Conservation (phyloP, 352 stramenopile species). For the Phytophthora nicotianae region DNA sequence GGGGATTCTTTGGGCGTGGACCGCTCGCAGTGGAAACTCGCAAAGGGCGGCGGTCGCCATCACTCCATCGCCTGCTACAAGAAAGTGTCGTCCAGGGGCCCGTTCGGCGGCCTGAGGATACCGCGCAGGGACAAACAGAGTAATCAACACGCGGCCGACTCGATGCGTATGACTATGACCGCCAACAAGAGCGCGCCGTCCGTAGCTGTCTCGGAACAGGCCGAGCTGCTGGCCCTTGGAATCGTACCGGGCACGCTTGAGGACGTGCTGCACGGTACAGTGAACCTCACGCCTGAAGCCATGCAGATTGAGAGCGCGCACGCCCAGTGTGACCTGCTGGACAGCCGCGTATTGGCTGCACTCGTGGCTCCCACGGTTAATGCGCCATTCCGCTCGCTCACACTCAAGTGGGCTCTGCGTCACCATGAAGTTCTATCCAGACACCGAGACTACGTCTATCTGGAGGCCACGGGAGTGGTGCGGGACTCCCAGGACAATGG, state of each 20-base stretch:
- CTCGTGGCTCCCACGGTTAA: slow-evolving; percentile 44
- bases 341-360: slow-evolving; percentile 59
- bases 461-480: slow-evolving; percentile 67
- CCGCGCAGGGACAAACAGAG: slow-evolving; percentile 11
- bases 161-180: slow-evolving; percentile 28
- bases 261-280: slow-evolving; percentile 56
- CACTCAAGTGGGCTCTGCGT: slow-evolving; percentile 70
- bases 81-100: slow-evolving; percentile 22
- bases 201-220: slow-evolving; percentile 21
- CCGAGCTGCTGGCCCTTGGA: slow-evolving; percentile 54
- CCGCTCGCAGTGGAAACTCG: slow-evolving; percentile 49
- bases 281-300: slow-evolving; percentile 62
- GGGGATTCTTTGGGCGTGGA: slow-evolving; percentile 30
- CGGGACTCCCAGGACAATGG: slow-evolving; percentile 42
- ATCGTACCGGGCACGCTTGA: slow-evolving; percentile 41
- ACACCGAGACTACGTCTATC: slow-evolving; percentile 70
- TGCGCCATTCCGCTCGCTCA: slow-evolving; percentile 63
- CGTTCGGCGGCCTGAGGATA: slow-evolving; percentile 19
- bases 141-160: slow-evolving; percentile 3
- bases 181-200: slow-evolving; percentile 15
- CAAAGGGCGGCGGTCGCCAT: slow-evolving; percentile 42
- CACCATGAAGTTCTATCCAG: slow-evolving; percentile 61
- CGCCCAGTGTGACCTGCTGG: slow-evolving; percentile 51
- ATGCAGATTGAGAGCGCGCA: slow-evolving; percentile 65
- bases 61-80: slow-evolving; percentile 52